Evolutionary conservation across 306 rosid genomes (phyloP), one percentile per base, ranked within the genome.

Genomic region (Castanopsis chinensis): DNA sequence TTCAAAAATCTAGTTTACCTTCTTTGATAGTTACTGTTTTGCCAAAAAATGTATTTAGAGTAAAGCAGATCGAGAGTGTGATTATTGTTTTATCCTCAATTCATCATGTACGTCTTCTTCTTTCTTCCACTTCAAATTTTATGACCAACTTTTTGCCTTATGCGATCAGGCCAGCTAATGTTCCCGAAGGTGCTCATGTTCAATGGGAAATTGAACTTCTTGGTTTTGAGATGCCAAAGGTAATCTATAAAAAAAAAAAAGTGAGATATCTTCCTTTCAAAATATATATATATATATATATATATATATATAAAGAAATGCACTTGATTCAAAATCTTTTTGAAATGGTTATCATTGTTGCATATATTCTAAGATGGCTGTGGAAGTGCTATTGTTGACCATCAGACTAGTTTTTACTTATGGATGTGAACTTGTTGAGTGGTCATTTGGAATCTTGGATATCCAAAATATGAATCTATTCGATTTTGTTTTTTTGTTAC

Each of bases 131-230:
- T 72, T 30, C 65, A 69, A 75, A 68, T 71, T n/a, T 33, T 72
- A 59, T 83, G 65, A 49, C 76, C 76, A 59, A 13, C n/a, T 76
- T 76, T 82, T 75, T 73, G 61, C 56, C 71, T 54, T 63, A 35
- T 49, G 28, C 76, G 61, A 21, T 63, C 85, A 96, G 99, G 89
- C 99, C 94, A 8, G 88, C 85, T 77, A 89, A 87, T 86, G 92
- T 96, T 74, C 97, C 97, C 56, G 97, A 89, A 83, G 98, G 97
- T 78, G 96, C 98, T 75, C 85, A 91, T 82, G 77, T 96, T 85
- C 91, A 88, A 86, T 96, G 99, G 99, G 98, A 96, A 87, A 96
- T 96, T 69, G 98, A 96, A 74, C 98, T 96, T 84, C 93, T 96
- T 76, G 92, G 94, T 73, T 96, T 96, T 84, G 99, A 96, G 85